phyloP scores from a whole-genome alignment of 805 yeast genomes.

The Sugiyamaella mastotermitis region DNA sequence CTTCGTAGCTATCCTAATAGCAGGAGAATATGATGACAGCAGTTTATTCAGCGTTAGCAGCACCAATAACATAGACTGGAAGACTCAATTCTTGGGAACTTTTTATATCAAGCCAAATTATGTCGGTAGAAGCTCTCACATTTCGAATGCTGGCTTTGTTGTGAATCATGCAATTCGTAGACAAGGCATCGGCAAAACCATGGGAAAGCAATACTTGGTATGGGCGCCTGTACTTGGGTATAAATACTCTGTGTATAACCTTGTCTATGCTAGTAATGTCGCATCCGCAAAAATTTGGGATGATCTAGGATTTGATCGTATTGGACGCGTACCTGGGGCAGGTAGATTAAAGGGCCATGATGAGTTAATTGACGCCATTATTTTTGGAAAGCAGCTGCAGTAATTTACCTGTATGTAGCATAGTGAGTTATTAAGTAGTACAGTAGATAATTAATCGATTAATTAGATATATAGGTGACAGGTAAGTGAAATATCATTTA shows the following conservation, averaged over 20 bases:
- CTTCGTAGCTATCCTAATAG: constrained; percentile 58
- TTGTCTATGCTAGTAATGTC: constrained; percentile 74
- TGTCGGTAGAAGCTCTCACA: constrained; percentile 75
- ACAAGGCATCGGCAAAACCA: constrained; percentile 56
- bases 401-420: no score
- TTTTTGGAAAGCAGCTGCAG: constrained; percentile 64
- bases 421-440: no score
- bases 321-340: constrained; percentile 70
- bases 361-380: constrained; percentile 65
- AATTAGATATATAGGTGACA: no score
- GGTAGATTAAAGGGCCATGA: constrained; percentile 62
- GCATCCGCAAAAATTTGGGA: constrained; percentile 85
- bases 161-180: constrained; percentile 61
- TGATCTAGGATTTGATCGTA: constrained; percentile 66
- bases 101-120: constrained; percentile 86
- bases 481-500: no score
- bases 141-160: constrained; percentile 81
- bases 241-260: no score
- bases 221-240: constrained; percentile 86
- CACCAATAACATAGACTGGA: constrained; percentile 39
- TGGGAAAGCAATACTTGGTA: constrained; percentile 60
- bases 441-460: no score
- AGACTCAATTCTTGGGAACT: constrained; percentile 54
- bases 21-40: constrained; percentile 31
- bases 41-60: not conserved